phyloP scores from a whole-genome alignment of 352 stramenopile genomes.

The Globisporangium echinulatum region DNA sequence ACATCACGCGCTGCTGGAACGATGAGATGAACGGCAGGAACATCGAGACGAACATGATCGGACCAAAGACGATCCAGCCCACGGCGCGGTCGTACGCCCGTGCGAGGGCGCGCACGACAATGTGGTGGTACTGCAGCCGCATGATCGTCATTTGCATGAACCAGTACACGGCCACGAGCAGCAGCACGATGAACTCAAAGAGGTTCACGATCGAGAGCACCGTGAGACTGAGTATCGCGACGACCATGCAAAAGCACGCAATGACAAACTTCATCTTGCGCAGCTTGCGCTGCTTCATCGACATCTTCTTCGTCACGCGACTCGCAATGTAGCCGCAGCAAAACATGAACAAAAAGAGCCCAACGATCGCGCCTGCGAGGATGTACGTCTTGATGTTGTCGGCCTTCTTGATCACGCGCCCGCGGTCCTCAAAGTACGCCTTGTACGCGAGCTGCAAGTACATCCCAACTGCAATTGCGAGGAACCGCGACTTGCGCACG shows the following conservation, averaged over 20 bases:
- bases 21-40: conserved; percentile 85
- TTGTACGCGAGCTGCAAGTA: conserved; percentile 82
- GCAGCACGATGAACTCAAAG: conserved; percentile 62
- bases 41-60: conserved; percentile 86
- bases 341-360: conserved; percentile 66
- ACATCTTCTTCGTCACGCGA: conserved; percentile 86
- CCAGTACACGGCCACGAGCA: conserved; percentile 78
- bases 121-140: conserved; percentile 79
- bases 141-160: conserved; percentile 81
- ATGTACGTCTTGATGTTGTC: conserved; percentile 59
- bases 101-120: conserved; percentile 71
- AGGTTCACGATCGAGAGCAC: conserved; percentile 67
- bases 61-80: conserved; percentile 85
- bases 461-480: conserved; percentile 61
- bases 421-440: conserved; percentile 62
- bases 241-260: conserved; percentile 54
- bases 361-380: conserved; percentile 52
- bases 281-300: conserved; percentile 86
- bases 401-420: conserved; percentile 43
- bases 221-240: conserved; percentile 65
- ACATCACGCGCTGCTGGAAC: conserved; percentile 89
- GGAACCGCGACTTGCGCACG: conserved; percentile 78
- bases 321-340: conserved; percentile 82
- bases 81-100: conserved; percentile 70
- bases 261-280: conserved; percentile 87